These are phyloP conservation scores for Cercospora brassicicola DNA, from an alignment of 2,329 filamentous ascomycete genomes.

Conservation along the genomic window DNA sequence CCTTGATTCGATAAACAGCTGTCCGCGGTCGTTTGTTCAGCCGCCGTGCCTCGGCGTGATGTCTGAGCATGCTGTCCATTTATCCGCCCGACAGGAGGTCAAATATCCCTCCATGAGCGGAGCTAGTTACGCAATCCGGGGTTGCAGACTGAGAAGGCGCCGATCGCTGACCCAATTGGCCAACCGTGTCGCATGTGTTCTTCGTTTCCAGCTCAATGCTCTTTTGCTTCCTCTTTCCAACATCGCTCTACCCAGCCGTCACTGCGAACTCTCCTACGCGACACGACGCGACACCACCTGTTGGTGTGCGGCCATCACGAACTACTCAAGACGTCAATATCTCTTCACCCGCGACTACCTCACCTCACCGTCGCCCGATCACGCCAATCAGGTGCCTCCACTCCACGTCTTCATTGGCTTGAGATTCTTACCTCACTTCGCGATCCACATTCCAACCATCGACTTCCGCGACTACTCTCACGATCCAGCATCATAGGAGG, in stretches of 20 bases:
- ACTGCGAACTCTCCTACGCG: background rate
- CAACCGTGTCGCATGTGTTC: too few relatives aligned
- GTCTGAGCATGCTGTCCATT: too few relatives aligned
- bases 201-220: background rate
- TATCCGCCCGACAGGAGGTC: too few relatives aligned
- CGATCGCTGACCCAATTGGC: too few relatives aligned
- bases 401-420: background rate
- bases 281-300: background rate
- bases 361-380: background rate
- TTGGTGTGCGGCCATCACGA: background rate
- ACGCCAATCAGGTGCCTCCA: background rate
- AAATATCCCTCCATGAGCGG: too few relatives aligned
- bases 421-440: background rate
- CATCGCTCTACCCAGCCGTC: background rate
- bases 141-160: too few relatives aligned
- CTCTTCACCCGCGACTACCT: background rate
- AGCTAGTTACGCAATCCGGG: too few relatives aligned
- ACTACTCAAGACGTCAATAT: background rate
- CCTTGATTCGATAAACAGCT: too few relatives aligned
- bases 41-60: too few relatives aligned
- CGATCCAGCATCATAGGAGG: slow-evolving; percentile 31
- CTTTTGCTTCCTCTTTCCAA: background rate
- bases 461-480: background rate
- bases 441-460: background rate
- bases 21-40: background rate